A percentile compares a stretch with the other conserved stretches of the same genome.
Conservation (phyloP, 106 monocot genomes). For the Triglochin maritima region DNA sequence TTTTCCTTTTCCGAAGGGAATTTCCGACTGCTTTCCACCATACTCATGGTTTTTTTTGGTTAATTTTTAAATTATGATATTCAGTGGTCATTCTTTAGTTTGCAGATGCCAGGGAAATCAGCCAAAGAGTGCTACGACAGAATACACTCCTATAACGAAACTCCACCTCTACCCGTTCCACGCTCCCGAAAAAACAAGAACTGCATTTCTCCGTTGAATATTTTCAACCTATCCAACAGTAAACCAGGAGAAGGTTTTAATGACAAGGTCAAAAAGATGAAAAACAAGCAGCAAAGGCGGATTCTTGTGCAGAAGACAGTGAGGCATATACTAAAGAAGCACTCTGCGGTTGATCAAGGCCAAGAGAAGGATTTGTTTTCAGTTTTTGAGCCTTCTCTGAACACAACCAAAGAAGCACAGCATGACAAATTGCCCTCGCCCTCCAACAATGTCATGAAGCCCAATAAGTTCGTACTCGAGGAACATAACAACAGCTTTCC, state of each 20-base stretch:
- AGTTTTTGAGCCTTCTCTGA: constrained; percentile 12
- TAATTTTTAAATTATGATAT: background rate
- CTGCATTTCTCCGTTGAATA: background rate
- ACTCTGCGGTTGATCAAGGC: constrained; percentile 1
- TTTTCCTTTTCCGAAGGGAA: no score
- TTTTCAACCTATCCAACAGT: background rate
- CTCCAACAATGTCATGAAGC: background rate
- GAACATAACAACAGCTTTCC: background rate
- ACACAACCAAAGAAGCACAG: background rate
- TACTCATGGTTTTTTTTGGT: background rate
- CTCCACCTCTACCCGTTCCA: constrained; percentile 1
- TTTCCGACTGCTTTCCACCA: no score
- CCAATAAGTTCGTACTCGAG: background rate
- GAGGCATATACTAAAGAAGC: constrained; percentile 6
- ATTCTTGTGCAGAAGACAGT: constrained; percentile 1
- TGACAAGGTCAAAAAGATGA: constrained; percentile 1
- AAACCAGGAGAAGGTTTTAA: constrained; percentile 2
- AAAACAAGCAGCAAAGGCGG: background rate
- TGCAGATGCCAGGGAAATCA: constrained; percentile 5
- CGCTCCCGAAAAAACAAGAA: constrained; percentile 1
- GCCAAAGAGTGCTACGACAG: constrained; percentile 9
- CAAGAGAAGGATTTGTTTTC: constrained; percentile 10
- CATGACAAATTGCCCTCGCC: background rate
- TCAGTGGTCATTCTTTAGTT: background rate
- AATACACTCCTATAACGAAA: constrained; percentile 12